Conservation (phyloP, 345 rosid species). For the Aurinia saxatilis region DNA sequence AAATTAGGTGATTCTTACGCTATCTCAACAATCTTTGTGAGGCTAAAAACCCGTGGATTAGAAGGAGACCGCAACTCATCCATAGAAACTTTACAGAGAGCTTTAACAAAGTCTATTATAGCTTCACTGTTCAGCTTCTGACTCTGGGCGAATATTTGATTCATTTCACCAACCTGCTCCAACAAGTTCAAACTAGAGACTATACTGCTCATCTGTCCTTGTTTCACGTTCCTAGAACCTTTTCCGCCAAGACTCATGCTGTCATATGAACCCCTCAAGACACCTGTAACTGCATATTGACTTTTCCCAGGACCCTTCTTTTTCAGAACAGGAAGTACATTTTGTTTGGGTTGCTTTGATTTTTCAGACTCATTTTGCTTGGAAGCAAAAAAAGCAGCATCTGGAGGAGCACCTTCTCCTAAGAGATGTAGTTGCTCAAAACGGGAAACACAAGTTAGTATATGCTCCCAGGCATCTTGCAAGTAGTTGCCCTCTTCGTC, state of each 20-base stretch:
- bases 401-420: slow-evolving; percentile 92
- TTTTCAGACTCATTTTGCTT: slow-evolving; percentile 42
- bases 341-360: slow-evolving; percentile 38
- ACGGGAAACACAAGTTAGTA: slow-evolving; percentile 83
- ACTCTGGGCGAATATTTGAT: slow-evolving; percentile 83
- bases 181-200: slow-evolving; percentile 77
- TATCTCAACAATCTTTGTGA: slow-evolving; percentile 98
- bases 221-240: slow-evolving; percentile 53
- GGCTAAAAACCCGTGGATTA: slow-evolving; percentile 95
- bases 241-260: slow-evolving; percentile 55
- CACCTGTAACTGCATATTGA: slow-evolving; percentile 82
- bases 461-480: slow-evolving; percentile 92
- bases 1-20: slow-evolving; percentile 54
- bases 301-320: slow-evolving; percentile 57
- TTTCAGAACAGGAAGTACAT: slow-evolving; percentile 54
- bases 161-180: slow-evolving; percentile 97
- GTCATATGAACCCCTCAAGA: slow-evolving; percentile 86
- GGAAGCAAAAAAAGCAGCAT: slow-evolving; percentile 46
- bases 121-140: slow-evolving; percentile 98
- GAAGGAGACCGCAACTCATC: slow-evolving; percentile 93
- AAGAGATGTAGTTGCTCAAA: slow-evolving; percentile 83
- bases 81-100: slow-evolving; percentile 97
- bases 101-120: slow-evolving; percentile 87
- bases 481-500: slow-evolving; percentile 83
- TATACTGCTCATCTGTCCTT: slow-evolving; percentile 61